Base-by-base conservation (phyloP, 2,329 filamentous ascomycete species). In the Pyrenochaeta sp. region DNA sequence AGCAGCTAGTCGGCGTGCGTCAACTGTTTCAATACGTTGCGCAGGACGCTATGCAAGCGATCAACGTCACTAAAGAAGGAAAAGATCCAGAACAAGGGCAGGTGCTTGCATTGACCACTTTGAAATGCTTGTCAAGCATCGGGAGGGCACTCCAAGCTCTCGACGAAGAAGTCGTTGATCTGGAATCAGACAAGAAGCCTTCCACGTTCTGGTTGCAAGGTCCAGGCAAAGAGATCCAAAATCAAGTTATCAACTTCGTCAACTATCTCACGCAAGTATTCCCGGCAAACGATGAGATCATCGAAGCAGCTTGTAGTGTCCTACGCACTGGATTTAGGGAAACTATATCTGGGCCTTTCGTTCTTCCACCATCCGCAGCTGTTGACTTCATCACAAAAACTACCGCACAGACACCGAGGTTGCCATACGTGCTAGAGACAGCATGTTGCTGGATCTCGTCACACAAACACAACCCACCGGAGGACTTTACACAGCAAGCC, bases 321-420 rank as follows among this genome's bases (percentile, higher is more conserved):
- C 82, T 94, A 49, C 86, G 88, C 40, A 85, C 88, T 22, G 92
- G 92, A 0, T 93, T 93, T 69, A 88, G 88, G 0, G 92, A 96
- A 74, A 85, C 83, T 0, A 85, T 88, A 27, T 86, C 90, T 2
- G 91, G 91, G 0, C 90, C 91, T 0, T 94, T 95, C 67, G 91
- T 93, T 8, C 87, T 96, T 59, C 84, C 89, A 2, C 83, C 90
- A 0, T 79, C 83, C 0, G 82, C 87, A 62, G 86, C 91, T n/a
- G 86, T 88, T 10, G 82, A 87, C 42, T 90, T 91, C 72, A 82
- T 95, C 46, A 81, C 84, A 3, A 84, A 84, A 50, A 84, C 88
- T 24, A 81, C 78, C 1, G 77, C 85, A 37, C 79, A 84, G n/a
- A 90, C 86, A 9, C 88, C 89, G 12, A 83, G 90, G 45, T 81